Base-by-base conservation (phyloP, 2,329 filamentous ascomycete genomes). In the Pseudogymnoascus sp. region DNA sequence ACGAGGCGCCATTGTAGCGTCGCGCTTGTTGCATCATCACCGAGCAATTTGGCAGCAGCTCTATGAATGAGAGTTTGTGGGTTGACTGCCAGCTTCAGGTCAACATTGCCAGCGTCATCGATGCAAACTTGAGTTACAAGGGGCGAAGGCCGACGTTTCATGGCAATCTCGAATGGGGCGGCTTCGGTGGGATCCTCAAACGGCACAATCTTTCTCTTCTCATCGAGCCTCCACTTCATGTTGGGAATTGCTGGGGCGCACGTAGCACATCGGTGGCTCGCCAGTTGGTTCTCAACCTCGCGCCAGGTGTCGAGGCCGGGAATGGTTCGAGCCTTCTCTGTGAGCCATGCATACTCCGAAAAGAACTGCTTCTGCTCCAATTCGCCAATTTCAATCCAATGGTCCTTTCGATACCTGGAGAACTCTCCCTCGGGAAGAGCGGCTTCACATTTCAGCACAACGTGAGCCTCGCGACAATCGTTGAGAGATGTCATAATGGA, bases 171-270 rank as follows among this genome's bases (percentile, higher is more conserved):
- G 64, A 79, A 84, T 0, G 69, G 63, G 1, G 77, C 78, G 31
- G 82, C 81, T 63, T 78, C 75, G 62, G 76, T 68, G 0, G 78
- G 76, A 65, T 85, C 77, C 67, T 85, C 84, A 58, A 78, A 79
- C 0, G 80, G 75, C 12, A 72, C 72, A 17, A 80, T 67, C 36
- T 72, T 72, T 4, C 70, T 68, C 10, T 68, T 68, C 7, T 63
- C 42, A 15, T 63, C 67, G 3, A 74, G 55, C 17, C 66, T 70
- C 78, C 77, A 80, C 27, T 72, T 66, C 12, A 78, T 62, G 3
- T 61, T 60, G 1, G 78, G 78, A 8, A 68, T 68, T 2, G 60
- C 51, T 8, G 79, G 78, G 3, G 76, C 72, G 68, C 78, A 80
- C 6, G 58, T 64, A 6, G 33, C 17, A 61, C 70, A 71, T 7